A percentile compares a stretch with the other conserved stretches of the same genome.
Evolutionary conservation across 106 monocot genomes (phyloP).

Genomic region (Posidonia australis): DNA sequence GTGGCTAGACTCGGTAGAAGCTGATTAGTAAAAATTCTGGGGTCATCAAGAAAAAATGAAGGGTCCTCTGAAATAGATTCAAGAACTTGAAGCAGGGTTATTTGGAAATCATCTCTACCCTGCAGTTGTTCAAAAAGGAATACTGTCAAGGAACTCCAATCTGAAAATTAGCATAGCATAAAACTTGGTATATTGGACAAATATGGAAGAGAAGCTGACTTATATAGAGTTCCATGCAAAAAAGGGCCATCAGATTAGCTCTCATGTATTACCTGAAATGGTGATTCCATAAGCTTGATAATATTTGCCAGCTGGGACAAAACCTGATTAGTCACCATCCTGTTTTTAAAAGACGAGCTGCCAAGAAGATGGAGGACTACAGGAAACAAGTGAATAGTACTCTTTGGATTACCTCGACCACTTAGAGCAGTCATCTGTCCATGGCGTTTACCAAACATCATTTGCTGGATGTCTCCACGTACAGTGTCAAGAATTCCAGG

Average conservation of each 20-base stretch:
- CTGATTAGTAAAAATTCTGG: constrained; percentile 42
- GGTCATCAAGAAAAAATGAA: constrained; percentile 44
- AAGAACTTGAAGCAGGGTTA: constrained; percentile 66
- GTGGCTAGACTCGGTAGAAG: constrained; percentile 64
- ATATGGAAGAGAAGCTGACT: background rate
- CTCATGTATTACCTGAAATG: constrained; percentile 53
- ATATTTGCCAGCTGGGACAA: constrained; percentile 73
- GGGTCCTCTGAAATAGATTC: constrained; percentile 75
- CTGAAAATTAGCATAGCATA: background rate
- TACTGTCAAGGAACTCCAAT: background rate
- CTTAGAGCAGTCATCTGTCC: constrained; percentile 34
- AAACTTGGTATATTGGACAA: background rate
- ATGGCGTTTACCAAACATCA: constrained; percentile 68
- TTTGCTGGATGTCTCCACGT: constrained; percentile 68
- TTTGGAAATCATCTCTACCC: constrained; percentile 97
- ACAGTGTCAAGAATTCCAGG: constrained; percentile 71
- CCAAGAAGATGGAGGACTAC: constrained; percentile 94
- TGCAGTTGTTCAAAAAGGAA: constrained; percentile 21
- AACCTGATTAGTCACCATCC: constrained; percentile 47
- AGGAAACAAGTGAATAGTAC: constrained; percentile 57
- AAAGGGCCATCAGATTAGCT: background rate
- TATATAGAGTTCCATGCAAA: background rate
- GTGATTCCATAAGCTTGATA: constrained; percentile 65
- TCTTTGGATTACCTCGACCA: constrained; percentile 52
- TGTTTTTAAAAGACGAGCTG: constrained; percentile 65